These are phyloP conservation scores for Phytophthora niederhauseri DNA, from an alignment of 352 stramenopile species.

Conservation along the genomic window DNA sequence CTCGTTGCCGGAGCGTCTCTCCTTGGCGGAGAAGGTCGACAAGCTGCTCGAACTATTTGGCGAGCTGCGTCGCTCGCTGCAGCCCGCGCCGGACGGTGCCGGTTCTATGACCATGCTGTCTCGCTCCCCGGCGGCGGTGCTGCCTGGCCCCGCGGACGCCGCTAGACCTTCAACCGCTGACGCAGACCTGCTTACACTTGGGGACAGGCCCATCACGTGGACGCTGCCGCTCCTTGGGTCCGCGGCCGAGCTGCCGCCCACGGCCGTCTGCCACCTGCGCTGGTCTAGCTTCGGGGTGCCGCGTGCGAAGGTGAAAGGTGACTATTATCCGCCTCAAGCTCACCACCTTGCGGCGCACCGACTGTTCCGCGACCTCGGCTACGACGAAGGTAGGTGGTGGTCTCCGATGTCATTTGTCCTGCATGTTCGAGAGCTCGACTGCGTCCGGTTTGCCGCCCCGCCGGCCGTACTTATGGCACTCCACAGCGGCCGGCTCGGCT, in stretches of 20 bases:
- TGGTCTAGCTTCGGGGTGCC: conserved; percentile 4
- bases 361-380: not conserved
- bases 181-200: not conserved
- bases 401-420: conserved; percentile 15
- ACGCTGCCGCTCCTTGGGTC: not conserved
- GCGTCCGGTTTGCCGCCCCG: not conserved
- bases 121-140: too few relatives aligned
- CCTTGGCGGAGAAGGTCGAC: not conserved
- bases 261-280: conserved; percentile 1
- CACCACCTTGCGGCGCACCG: conserved; percentile 2
- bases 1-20: not conserved
- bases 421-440: conserved; percentile 1
- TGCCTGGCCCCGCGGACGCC: not conserved
- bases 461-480: conserved; percentile 2
- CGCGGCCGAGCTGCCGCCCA: not conserved
- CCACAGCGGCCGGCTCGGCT: conserved; percentile 2
- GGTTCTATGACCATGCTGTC: not conserved
- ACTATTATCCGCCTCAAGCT: conserved; percentile 9
- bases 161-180: not conserved
- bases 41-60: not conserved
- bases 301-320: conserved; percentile 1
- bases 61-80: not conserved
- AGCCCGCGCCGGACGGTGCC: not conserved
- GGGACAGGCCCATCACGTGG: not conserved
- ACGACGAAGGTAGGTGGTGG: conserved; percentile 9